Conservation (phyloP, 495 filamentous ascomycete genomes). For the Penicillium steckii region DNA sequence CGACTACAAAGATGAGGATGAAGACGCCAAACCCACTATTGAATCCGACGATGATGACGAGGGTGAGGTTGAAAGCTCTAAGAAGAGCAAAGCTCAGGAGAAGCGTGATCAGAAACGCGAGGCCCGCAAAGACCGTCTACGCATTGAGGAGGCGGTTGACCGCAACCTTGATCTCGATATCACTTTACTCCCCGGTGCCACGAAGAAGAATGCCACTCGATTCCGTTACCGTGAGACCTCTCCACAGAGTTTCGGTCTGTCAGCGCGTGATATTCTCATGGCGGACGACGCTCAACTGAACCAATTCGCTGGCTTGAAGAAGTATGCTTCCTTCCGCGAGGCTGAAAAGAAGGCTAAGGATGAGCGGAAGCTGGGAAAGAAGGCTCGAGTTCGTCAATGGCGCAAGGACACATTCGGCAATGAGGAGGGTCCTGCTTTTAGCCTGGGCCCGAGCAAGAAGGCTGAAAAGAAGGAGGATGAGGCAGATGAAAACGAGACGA, state of each 20-base stretch:
- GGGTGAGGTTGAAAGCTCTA: constrained; percentile 48
- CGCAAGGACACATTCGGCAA: constrained; percentile 87
- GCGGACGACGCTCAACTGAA: constrained; percentile 86
- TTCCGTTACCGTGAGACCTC: constrained; percentile 96
- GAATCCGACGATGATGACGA: constrained; percentile 50
- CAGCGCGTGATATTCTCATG: constrained; percentile 85
- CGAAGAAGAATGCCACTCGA: constrained; percentile 51
- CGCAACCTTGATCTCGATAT: constrained; percentile 71
- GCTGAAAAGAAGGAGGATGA: constrained; percentile 21
- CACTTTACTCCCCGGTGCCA: constrained; percentile 53
- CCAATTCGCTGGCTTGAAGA: constrained; percentile 89
- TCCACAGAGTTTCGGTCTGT: constrained; percentile 84
- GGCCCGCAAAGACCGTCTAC: constrained; percentile 72
- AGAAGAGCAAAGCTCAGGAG: constrained; percentile 64
- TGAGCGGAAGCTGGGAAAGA: constrained; percentile 85
- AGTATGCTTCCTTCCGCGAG: constrained; percentile 86
- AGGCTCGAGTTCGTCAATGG: constrained; percentile 86
- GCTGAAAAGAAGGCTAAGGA: constrained; percentile 83
- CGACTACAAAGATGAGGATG: constrained; percentile 72
- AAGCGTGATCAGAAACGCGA: constrained; percentile 68
- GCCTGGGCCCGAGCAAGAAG: constrained; percentile 20
- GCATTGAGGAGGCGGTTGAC: constrained; percentile 86
- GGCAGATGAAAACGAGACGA: constrained; percentile 20
- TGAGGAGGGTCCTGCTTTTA: constrained; percentile 56
- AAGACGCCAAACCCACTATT: constrained; percentile 48